These are phyloP conservation scores for Euphorbia celastroides DNA, from an alignment of 441 rosid genomes.

Conservation along the genomic window DNA sequence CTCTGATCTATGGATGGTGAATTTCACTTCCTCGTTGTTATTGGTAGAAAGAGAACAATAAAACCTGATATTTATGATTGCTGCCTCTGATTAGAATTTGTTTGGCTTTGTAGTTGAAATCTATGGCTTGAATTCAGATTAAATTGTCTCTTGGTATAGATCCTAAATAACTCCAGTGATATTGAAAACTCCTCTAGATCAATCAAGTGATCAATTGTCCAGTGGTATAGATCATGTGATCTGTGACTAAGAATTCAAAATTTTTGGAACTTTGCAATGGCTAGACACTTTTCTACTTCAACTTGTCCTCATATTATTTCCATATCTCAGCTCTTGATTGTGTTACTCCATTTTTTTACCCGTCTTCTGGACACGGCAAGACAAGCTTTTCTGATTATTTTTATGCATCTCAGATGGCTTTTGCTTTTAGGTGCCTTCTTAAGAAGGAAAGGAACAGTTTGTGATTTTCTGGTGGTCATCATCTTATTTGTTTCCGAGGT, in stretches of 20 bases:
- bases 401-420: neutral
- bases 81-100: neutral
- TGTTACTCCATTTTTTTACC: neutral
- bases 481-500: neutral
- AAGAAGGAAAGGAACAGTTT: neutral
- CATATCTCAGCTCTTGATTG: neutral
- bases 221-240: too few relatives aligned
- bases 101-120: neutral
- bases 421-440: neutral
- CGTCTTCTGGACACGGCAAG: neutral
- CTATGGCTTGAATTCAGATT: neutral
- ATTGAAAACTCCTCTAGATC: too few relatives aligned
- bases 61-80: neutral
- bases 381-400: neutral
- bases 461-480: neutral
- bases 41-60: neutral
- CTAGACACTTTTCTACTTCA: neutral
- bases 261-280: neutral
- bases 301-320: neutral
- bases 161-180: too few relatives aligned
- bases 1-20: neutral
- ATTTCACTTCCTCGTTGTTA: neutral
- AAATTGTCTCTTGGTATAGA: neutral
- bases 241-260: neutral
- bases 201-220: too few relatives aligned